Conservation (phyloP, 208 protist species). For the Leishmania major region DNA sequence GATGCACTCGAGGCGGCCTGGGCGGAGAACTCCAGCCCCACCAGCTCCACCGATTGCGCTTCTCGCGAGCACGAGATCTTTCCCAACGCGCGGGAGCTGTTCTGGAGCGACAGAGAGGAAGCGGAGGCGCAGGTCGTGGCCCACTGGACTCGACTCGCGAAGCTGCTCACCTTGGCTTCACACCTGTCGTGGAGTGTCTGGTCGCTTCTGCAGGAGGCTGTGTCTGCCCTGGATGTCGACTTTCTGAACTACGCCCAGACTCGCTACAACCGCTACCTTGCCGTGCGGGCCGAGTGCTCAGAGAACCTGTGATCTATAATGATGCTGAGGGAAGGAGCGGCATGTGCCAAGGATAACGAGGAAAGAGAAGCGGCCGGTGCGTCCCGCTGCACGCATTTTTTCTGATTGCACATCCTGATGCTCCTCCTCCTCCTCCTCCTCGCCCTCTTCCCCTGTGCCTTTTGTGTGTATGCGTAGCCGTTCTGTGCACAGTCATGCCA, state of each 20-base stretch:
- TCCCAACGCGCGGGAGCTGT: slow-evolving; percentile 43
- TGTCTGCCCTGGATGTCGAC: slow-evolving; percentile 88
- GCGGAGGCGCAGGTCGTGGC: slow-evolving; percentile 40
- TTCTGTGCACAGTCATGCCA: not conserved
- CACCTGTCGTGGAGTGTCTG: slow-evolving; percentile 87
- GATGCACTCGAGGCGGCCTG: slow-evolving; percentile 37
- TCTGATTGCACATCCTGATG: not conserved
- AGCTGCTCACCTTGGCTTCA: slow-evolving; percentile 82
- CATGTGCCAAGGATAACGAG: not conserved
- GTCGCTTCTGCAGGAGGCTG: slow-evolving; percentile 88
- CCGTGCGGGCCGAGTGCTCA: slow-evolving; percentile 59
- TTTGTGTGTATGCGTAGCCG: not conserved
- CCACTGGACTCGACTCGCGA: slow-evolving; percentile 58
- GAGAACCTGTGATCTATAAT: slow-evolving; percentile 11
- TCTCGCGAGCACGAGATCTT: slow-evolving; percentile 44
- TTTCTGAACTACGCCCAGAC: slow-evolving; percentile 80
- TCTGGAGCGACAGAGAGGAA: slow-evolving; percentile 41
- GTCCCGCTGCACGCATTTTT: not conserved
- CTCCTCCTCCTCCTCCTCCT: not conserved
- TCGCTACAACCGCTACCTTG: slow-evolving; percentile 70
- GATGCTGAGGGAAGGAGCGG: not conserved
- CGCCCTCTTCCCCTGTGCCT: not conserved
- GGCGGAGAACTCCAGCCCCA: slow-evolving; percentile 1
- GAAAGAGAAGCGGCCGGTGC: not conserved
- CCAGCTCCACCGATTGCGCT: not conserved